Base-by-base conservation (phyloP, 257 asterid genomes). In the Vinca minor region DNA sequence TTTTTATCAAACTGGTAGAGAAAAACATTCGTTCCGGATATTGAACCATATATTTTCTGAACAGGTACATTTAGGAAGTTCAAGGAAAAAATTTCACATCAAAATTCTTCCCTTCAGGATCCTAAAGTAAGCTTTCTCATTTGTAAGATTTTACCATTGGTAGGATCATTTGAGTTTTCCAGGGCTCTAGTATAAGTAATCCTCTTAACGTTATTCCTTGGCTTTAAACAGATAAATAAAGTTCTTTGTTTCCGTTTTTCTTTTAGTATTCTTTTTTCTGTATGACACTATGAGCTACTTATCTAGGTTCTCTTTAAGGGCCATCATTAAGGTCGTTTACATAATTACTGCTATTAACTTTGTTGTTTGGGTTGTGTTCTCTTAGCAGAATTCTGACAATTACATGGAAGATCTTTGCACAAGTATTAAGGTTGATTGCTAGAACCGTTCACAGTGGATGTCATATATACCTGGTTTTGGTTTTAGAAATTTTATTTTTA, bases 21-120 rank as follows among this genome's bases (percentile, higher is more conserved):
- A 8, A 49, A 21, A 49, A 0, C 31, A 9, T 49, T 49, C 31
- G 13, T 17, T 32, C n/a, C 3, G 2, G 59, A 20, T 15, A 31
- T 17, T 55, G 13, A 55, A 55, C 14, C 0, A 17, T 58, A 26
- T 17, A 48, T 28, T 56, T 26, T 42, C 53, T 62, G 50, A 80
- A 65, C 92, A 92, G 97, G 97, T 69, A 92, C 98, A 63, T 92
- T 65, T 78, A 87, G 83, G 80, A 92, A 89, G 85, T 92, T 83
- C 57, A 92, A 89, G 88, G 97, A 87, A 70, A 87, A 81, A 78
- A n/a, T 89, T 74, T 84, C 81, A 23, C 69, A 39, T 50, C 90
- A 82, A 63, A 72, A 68, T 70, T 74, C 87, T 49, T 70, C 82
- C 54, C 75, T 57, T 77, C 71, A 65, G 10, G 95, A 82, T 25